Base-by-base conservation (phyloP, 345 rosid genomes). In the Eucalyptus caleyi region DNA sequence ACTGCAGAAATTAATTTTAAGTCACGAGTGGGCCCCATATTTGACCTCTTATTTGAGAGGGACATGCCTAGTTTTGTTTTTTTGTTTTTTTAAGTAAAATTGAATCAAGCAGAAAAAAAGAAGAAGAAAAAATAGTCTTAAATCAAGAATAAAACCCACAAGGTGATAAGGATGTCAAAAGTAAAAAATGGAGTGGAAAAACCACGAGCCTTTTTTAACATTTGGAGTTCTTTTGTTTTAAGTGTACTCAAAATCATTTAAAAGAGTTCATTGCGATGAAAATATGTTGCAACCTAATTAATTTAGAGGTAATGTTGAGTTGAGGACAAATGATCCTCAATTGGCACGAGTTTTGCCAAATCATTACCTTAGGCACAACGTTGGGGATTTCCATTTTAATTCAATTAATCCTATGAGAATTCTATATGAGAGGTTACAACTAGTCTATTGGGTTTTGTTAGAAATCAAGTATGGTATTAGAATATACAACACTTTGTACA, bases 381-480 rank as follows among this genome's bases (percentile, higher is more conserved):
- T 69, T 32, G 2, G 2, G 2, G 4, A 69, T 69, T 32, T 32
- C 6, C 24, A 34, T 16, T 32, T 34, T 32, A 32, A 67, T 32
- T 32, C 21, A 34, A 32, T 16, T 69, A 67, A 69, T 16, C 23
- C 19, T 16, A 16, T 32, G 7, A 16, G 80, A 0, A 8, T 69
- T 69, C 0, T 32, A 4, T 67, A 32, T 3, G 0, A 1, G 12
- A 4, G 11, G 42, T 34, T 5, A 18, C 2, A 0, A 18, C 23
- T 69, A 69, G 2, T 3, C 11, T 16, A 67, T 32, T 34, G 7
- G 2, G 1, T 0, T 69, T 18, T 0, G 3, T 5, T 69, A 32
- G 4, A 32, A 32, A 32, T 0, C 4, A 67, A 16, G 11, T 1
- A 1, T 32, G 11, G 7, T 67, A 32, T 0, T 0, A 0, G 0